Conservation (phyloP, 805 yeast genomes). For the Starmera amethionina region DNA sequence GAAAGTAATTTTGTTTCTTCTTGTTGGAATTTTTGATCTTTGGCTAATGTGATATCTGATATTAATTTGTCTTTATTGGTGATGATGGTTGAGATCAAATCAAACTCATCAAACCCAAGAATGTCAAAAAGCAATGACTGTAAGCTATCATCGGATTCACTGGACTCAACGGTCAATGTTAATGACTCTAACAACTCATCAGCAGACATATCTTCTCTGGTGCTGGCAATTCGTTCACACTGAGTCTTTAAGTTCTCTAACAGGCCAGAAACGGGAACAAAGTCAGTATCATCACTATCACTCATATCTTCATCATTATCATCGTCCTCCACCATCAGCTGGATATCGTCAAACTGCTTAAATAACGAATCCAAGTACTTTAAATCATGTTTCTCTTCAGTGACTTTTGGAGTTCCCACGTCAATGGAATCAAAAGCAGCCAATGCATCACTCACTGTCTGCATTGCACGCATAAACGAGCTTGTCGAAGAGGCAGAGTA, state of each 20-base stretch:
- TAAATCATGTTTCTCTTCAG: slow-evolving; percentile 24
- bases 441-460: slow-evolving; percentile 48
- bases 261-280: neutral
- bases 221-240: slow-evolving; percentile 22
- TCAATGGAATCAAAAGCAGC: slow-evolving; percentile 18
- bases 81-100: slow-evolving; percentile 57
- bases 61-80: slow-evolving; percentile 30
- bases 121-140: slow-evolving; percentile 72
- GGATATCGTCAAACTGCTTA: slow-evolving; percentile 22
- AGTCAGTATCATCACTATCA: slow-evolving; percentile 4
- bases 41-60: slow-evolving; percentile 10
- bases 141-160: slow-evolving; percentile 42
- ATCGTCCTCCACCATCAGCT: slow-evolving; percentile 13
- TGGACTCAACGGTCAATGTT: slow-evolving; percentile 23
- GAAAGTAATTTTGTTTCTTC: slow-evolving; percentile 30
- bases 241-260: slow-evolving; percentile 12
- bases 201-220: slow-evolving; percentile 24
- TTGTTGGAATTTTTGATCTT: slow-evolving; percentile 11
- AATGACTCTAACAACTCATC: slow-evolving; percentile 22
- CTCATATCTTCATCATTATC: slow-evolving; percentile 10
- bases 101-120: slow-evolving; percentile 81
- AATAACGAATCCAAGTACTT: slow-evolving; percentile 29
- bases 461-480: slow-evolving; percentile 75
- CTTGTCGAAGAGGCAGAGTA: slow-evolving; percentile 56
- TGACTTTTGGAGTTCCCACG: slow-evolving; percentile 27